These are phyloP conservation scores for Naganishia liquefaciens DNA, from an alignment of 1,284 basidiomycete species.

Conservation along the genomic window DNA sequence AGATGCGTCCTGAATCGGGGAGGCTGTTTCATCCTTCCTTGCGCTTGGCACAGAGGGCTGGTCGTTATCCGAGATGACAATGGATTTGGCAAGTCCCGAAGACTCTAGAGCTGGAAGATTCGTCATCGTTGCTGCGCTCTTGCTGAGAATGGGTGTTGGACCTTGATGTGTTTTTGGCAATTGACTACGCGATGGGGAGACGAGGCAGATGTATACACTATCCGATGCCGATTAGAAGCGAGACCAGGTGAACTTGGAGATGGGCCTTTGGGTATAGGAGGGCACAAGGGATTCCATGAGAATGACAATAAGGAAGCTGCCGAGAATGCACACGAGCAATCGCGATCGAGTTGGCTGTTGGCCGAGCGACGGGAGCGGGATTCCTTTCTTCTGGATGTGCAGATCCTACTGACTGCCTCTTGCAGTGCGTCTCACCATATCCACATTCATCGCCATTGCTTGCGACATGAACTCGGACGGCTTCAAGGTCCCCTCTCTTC, in stretches of 20 bases:
- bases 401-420: too few relatives aligned
- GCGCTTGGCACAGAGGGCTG: not conserved
- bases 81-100: not conserved
- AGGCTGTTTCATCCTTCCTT: too few relatives aligned
- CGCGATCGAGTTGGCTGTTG: conserved; percentile 13
- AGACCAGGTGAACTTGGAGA: too few relatives aligned
- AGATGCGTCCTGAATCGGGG: not conserved
- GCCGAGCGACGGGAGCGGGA: not conserved
- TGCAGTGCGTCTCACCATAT: not conserved
- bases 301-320: not conserved
- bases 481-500: conserved; percentile 22
- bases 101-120: conserved; percentile 13
- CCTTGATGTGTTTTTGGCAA: not conserved
- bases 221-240: too few relatives aligned
- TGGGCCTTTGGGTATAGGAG: not conserved
- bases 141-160: not conserved
- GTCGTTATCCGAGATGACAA: not conserved
- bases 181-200: too few relatives aligned
- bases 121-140: conserved; percentile 11
- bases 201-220: too few relatives aligned
- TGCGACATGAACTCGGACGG: conserved; percentile 16
- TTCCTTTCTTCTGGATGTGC: not conserved
- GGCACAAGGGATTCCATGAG: not conserved
- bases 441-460: not conserved
- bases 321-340: not conserved